phyloP scores from a whole-genome alignment of 1,284 basidiomycete species.

The Ustilago sp. region DNA sequence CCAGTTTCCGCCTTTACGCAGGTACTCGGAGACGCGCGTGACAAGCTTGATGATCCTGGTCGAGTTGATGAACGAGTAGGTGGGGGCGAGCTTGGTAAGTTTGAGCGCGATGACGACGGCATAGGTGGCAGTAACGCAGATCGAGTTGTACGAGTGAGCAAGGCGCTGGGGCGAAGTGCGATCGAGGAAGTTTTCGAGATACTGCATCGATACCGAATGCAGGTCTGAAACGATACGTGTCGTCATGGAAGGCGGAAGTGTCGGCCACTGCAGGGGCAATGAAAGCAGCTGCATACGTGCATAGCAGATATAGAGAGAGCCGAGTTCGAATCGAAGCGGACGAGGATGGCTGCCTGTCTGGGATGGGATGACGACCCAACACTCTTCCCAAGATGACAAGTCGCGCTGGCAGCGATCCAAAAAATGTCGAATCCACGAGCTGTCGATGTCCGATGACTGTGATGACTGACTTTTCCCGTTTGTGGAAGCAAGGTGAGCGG shows the following conservation, averaged over 20 bases:
- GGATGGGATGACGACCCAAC: constrained; percentile 36
- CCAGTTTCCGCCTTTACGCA: constrained; percentile 38
- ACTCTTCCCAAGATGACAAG: constrained; percentile 40
- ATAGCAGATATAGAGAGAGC: constrained; percentile 48
- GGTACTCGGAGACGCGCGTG: constrained; percentile 29
- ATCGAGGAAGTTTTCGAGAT: constrained; percentile 43
- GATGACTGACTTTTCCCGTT: not conserved
- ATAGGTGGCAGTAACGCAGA: constrained; percentile 47
- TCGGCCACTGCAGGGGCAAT: constrained; percentile 32
- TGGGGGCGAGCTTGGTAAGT: constrained; percentile 36
- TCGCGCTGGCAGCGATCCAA: constrained; percentile 41
- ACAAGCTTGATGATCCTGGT: constrained; percentile 30
- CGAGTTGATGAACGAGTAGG: constrained; percentile 40
- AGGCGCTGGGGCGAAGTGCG: constrained; percentile 41
- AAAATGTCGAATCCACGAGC: constrained; percentile 36
- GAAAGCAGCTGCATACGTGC: constrained; percentile 51
- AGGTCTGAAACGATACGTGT: constrained; percentile 42
- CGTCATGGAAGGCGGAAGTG: constrained; percentile 27
- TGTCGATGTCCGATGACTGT: constrained; percentile 7
- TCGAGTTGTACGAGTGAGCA: constrained; percentile 48
- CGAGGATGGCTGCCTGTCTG: constrained; percentile 29
- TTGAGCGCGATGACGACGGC: constrained; percentile 43
- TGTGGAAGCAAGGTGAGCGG: not conserved
- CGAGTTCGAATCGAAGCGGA: constrained; percentile 40
- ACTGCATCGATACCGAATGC: constrained; percentile 37